Evolutionary conservation across 148 eudicot genomes (phyloP).

Genomic region (Arbutus unedo): DNA sequence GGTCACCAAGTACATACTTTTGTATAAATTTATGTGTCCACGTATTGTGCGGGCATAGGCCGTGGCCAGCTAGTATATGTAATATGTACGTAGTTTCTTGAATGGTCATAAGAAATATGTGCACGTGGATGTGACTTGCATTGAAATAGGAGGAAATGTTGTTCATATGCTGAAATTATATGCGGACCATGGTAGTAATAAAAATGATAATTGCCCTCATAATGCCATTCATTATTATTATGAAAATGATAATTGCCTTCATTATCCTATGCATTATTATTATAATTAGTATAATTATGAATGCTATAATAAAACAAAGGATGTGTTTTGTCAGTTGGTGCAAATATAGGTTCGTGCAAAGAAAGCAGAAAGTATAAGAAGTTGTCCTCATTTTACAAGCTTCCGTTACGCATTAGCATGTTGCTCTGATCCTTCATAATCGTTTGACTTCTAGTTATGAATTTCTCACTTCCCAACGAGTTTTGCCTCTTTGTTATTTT

Average conservation of each 20-base stretch:
- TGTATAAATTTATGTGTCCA: too few species aligned
- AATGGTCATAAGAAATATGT: neutral
- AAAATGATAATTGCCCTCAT: neutral
- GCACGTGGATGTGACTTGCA: neutral
- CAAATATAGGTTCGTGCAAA: neutral
- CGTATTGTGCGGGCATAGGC: too few species aligned
- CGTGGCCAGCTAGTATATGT: too few species aligned
- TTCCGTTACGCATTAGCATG: constrained; percentile 6
- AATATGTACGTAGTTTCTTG: neutral
- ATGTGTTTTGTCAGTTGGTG: neutral
- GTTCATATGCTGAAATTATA: neutral
- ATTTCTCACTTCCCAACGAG: constrained; percentile 10
- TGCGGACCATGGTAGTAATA: neutral
- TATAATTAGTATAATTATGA: too few species aligned
- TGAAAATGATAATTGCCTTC: neutral
- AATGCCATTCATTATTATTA: neutral
- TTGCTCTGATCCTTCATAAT: neutral
- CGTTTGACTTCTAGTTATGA: neutral
- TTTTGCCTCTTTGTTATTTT: neutral
- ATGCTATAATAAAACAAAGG: neutral
- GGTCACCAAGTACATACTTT: too few species aligned
- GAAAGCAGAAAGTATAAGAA: neutral
- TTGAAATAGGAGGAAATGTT: constrained; percentile 6
- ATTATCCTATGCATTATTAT: neutral
- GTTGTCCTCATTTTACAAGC: neutral